Evolutionary conservation across 371 early-diverging fungal genomes (phyloP).

Genomic region (Mucor irregularis): DNA sequence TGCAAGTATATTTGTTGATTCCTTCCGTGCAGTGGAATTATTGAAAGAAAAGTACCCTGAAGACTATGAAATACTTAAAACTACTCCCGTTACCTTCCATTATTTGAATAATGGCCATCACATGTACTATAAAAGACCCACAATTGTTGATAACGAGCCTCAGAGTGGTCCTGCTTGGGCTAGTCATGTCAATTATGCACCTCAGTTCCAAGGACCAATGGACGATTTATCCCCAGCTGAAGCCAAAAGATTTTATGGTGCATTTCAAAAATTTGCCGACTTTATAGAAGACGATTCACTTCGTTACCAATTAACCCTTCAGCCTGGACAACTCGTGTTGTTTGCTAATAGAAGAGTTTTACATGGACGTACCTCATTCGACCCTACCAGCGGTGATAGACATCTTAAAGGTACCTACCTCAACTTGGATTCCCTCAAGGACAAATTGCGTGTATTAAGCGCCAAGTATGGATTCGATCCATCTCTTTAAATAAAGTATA

Average conservation of each 20-base stretch:
- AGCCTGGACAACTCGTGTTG: slow-evolving; percentile 73
- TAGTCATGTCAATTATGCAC: slow-evolving; percentile 77
- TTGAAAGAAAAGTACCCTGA: slow-evolving; percentile 60
- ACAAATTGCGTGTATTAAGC: slow-evolving; percentile 49
- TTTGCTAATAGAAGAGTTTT: slow-evolving; percentile 86
- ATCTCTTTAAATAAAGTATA: neutral
- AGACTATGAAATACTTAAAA: slow-evolving; percentile 59
- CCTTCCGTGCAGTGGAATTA: slow-evolving; percentile 66
- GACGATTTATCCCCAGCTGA: slow-evolving; percentile 49
- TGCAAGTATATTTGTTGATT: slow-evolving; percentile 78
- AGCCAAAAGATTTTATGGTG: slow-evolving; percentile 67
- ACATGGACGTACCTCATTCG: slow-evolving; percentile 83
- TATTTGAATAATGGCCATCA: slow-evolving; percentile 82
- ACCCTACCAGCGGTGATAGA: slow-evolving; percentile 69
- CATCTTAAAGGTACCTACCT: slow-evolving; percentile 85
- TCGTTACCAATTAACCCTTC: slow-evolving; percentile 65
- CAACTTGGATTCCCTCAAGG: slow-evolving; percentile 79
- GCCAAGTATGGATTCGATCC: slow-evolving; percentile 29
- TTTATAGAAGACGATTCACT: slow-evolving; percentile 61
- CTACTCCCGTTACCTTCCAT: slow-evolving; percentile 78
- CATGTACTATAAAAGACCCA: slow-evolving; percentile 71
- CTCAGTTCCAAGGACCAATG: slow-evolving; percentile 89
- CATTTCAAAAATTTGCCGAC: slow-evolving; percentile 67
- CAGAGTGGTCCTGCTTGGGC: slow-evolving; percentile 45
- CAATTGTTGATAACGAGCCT: slow-evolving; percentile 56